Evolutionary conservation across 164 flowering plant genomes (phyloP).

Genomic region (Hamamelis virginiana): DNA sequence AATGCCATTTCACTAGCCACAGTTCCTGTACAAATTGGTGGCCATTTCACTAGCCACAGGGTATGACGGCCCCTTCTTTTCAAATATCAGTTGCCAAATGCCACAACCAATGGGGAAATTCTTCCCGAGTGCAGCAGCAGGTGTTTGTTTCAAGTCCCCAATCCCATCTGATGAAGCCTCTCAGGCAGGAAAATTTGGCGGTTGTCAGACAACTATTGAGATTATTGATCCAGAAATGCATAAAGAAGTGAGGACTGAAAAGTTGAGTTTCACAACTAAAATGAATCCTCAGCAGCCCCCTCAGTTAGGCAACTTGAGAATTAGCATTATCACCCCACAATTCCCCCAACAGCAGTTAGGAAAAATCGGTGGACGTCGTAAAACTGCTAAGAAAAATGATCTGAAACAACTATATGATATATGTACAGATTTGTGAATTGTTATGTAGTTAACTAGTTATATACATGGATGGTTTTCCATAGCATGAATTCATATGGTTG

Average conservation of each 20-base stretch:
- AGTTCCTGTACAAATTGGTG: constrained; percentile 64
- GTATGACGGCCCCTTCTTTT: constrained; percentile 45
- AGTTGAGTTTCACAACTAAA: constrained; percentile 52
- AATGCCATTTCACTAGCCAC: constrained; percentile 59
- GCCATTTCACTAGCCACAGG: constrained; percentile 56
- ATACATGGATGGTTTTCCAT: too few relatives aligned
- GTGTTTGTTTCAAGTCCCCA: constrained; percentile 68
- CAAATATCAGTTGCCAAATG: constrained; percentile 52
- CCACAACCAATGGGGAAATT: constrained; percentile 59
- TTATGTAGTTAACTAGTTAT: too few relatives aligned
- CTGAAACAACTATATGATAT: too few relatives aligned
- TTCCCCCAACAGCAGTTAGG: constrained; percentile 66
- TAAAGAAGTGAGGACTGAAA: constrained; percentile 78
- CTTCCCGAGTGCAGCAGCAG: constrained; percentile 62
- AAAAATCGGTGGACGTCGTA: constrained; percentile 52
- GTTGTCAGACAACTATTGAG: too few relatives aligned
- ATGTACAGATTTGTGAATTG: too few relatives aligned
- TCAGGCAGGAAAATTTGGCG: too few relatives aligned
- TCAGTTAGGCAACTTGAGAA: constrained; percentile 61
- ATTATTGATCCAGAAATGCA: too few relatives aligned
- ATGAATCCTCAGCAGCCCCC: constrained; percentile 65
- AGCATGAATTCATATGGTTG: too few relatives aligned
- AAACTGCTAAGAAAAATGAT: constrained; percentile 85
- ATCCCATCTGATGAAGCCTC: constrained; percentile 61
- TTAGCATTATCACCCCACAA: constrained; percentile 50